Percentiles rank a stretch among this genome's conserved stretches.
Evolutionary conservation across 2,329 filamentous ascomycete genomes (phyloP).

Genomic region (Fusarium sp.): DNA sequence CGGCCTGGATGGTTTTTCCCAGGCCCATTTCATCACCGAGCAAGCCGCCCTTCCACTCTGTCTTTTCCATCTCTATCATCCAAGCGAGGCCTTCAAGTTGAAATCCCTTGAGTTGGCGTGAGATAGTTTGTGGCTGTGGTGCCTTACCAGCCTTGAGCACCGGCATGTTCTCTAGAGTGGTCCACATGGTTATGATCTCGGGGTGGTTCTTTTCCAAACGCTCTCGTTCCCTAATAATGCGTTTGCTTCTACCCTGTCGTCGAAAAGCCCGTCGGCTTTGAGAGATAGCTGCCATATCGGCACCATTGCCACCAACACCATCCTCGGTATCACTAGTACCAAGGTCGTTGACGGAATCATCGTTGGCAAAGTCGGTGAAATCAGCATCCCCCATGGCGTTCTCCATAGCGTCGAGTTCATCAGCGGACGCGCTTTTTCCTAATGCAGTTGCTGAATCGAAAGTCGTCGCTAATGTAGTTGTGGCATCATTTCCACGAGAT

Average conservation of each 20-base stretch:
- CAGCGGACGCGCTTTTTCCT: constrained; percentile 2
- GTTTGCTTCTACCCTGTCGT: constrained; percentile 42
- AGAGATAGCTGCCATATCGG: constrained; percentile 38
- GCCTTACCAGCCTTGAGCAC: constrained; percentile 69
- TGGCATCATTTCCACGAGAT: neutral
- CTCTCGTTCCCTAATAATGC: constrained; percentile 65
- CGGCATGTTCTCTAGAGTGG: constrained; percentile 75
- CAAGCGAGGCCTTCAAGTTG: constrained; percentile 94
- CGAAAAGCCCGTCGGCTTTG: constrained; percentile 55
- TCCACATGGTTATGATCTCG: constrained; percentile 86
- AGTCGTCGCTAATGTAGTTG: neutral
- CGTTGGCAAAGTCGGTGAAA: constrained; percentile 2
- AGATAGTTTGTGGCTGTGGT: constrained; percentile 76
- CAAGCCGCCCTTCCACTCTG: constrained; percentile 87
- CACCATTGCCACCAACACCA: neutral
- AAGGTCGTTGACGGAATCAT: constrained; percentile 3
- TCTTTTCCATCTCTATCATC: constrained; percentile 93
- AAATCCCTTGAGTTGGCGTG: constrained; percentile 88
- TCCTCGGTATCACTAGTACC: constrained; percentile 45
- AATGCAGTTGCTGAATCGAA: neutral
- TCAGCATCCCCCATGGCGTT: neutral
- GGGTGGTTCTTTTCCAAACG: constrained; percentile 84
- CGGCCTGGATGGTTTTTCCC: constrained; percentile 98
- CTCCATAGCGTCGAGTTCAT: constrained; percentile 20
- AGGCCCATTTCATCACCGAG: constrained; percentile 99